Conservation (phyloP, 169 alveolate genomes). For the Miamiensis avidus region DNA sequence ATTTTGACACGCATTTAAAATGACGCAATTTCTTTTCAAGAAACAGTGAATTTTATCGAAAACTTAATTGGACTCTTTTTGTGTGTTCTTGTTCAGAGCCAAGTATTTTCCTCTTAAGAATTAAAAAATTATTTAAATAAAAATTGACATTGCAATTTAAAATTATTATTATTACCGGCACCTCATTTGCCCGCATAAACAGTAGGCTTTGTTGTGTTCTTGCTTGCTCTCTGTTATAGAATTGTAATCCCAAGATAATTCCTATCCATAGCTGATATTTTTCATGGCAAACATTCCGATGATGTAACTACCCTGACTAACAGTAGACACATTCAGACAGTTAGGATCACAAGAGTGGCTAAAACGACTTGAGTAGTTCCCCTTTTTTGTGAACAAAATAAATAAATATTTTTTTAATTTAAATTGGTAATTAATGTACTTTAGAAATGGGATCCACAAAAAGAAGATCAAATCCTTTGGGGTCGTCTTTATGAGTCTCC, state of each 20-base stretch:
- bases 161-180: conserved; percentile 37
- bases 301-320: conserved; percentile 70
- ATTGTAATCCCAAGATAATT: conserved; percentile 82
- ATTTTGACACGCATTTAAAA: conserved; percentile 16
- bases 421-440: too few species aligned
- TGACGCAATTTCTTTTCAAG: conserved; percentile 12
- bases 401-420: too few species aligned
- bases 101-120: not conserved
- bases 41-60: conserved; percentile 23
- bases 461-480: conserved; percentile 79
- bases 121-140: not conserved
- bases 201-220: conserved; percentile 79
- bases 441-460: not conserved
- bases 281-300: conserved; percentile 86
- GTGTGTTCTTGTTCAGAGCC: not conserved
- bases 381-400: too few species aligned
- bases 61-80: conserved; percentile 15
- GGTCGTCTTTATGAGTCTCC: conserved; percentile 84
- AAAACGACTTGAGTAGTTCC: conserved; percentile 78
- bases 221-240: conserved; percentile 81
- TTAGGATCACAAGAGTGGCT: conserved; percentile 85
- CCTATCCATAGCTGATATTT: conserved; percentile 81
- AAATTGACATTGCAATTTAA: conserved; percentile 20
- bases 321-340: conserved; percentile 79
- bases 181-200: conserved; percentile 75